Evolutionary conservation across 441 rosid genomes (phyloP), one percentile per base, ranked within the genome.

Genomic region (Populus tomentosa): DNA sequence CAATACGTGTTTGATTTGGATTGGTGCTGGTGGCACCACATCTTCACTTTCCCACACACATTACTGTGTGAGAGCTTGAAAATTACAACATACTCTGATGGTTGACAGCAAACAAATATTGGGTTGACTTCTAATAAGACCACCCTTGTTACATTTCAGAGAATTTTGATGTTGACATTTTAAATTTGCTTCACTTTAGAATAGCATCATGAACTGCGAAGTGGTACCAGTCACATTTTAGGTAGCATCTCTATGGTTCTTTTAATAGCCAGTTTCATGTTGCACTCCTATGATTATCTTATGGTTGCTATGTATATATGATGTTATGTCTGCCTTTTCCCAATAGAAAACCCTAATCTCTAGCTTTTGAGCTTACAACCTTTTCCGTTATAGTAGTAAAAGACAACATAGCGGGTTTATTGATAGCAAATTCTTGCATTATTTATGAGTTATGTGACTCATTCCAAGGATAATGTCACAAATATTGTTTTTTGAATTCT

Each of bases 401-500:
- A 46, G 20, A 46, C 20, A 46, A 46, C 56, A 46, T 23, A 7
- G 13, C 0, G 2, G 11, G 32, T 28, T 64, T 10, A 64, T 70
- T 20, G 4, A 69, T 42, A 40, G n/a, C 61, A 42, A 70, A 36
- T 70, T 70, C 61, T 70, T 70, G 53, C 42, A 40, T 10, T 40
- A 40, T 40, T 40, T 10, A 40, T 40, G 46, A 40, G 46, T 40
- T 40, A 40, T 40, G 46, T 11, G 13, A 40, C 46, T 40, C 14
- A 40, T 40, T 40, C 14, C 14, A 40, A 40, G 46, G 46, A 40
- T 40, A 62, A 42, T 53, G 67, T 70, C 66, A 36, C 50, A 7
- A 53, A 20, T 61, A 56, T 35, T 36, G 9, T 20, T 68, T 70
- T n/a, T 69, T 67, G 33, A 59, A 71, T 28, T 77, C 71, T 83